Evolutionary conservation across 768 basidiomycete genomes (phyloP), one percentile per base, ranked within the genome.

Genomic region (Pulveroboletus frians): DNA sequence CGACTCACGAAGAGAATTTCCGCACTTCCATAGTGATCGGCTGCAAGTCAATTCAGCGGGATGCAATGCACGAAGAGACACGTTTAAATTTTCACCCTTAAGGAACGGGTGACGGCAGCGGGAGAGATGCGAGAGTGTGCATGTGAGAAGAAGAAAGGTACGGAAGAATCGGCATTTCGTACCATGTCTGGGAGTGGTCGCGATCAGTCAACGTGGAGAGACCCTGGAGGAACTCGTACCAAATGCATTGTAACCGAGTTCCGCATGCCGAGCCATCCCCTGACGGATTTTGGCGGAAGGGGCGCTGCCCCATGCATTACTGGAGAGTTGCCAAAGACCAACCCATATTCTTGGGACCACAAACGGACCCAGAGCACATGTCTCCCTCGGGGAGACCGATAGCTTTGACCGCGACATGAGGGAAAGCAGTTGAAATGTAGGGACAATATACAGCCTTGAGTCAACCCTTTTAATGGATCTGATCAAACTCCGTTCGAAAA

Each of bases 11-110:
- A 91, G 51, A 90, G 77, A 52, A 87, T 78, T 64, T 92, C 89
- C 18, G 89, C 80, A 58, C 82, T 80, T 14, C 89, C 89, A 72
- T 92, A 92, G 69, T 92, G 90, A 71, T 92, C 89, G 58, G 89
- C 89, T 88, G 54, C 6, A 50, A 47, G 50, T 40, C 49, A 35
- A 46, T 42, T 52, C 46, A 61, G 51, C 48, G 49, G 50, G 20
- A 39, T 32, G 46, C 31, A 36, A 26, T 15, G 31, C 20, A 32
- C 44, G 44, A 46, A 20, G 41, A 47, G 18, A 46, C 14, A 27
- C 21, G 35, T 39, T 46, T 27, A 43, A 6, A 51, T 27, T 23
- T 59, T 32, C 54, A 68, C 69, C 68, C 68, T 68, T 49, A 10
- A 49, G 39, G 40, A 27, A 23, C 42, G 13, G 14, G 45, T 29